Base-by-base conservation (phyloP, 306 rosid genomes). In the Lathyrus sativus region DNA sequence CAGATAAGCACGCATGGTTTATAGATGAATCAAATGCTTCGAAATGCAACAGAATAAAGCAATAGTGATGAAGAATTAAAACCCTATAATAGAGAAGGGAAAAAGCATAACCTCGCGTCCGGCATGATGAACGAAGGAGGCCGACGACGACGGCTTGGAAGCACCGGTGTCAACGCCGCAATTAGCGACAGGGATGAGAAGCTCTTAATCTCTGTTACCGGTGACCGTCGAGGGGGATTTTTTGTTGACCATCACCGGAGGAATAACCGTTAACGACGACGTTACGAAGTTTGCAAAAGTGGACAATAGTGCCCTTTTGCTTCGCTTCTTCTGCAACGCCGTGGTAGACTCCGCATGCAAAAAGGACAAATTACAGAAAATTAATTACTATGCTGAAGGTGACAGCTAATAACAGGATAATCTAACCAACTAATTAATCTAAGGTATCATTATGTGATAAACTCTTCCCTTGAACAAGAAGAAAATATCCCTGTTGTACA, bases 181-280 rank as follows among this genome's bases (percentile, higher is more conserved):
- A 56, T 79, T 72, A 18, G 88, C 89, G 48, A 89, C 91, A 28
- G 98, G 95, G 67, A 92, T 84, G 22, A 92, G 95, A 83, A 89
- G 96, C 85, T 92, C 96, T 4, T 87, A 92, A 84, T 92, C 98
- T 79, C 89, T 78, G 74, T 53, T 76, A 11, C 81, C 81, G 82
- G 81, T 84, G 44, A 57, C 74, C 7, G 80, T 76, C 50, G 87
- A 77, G 38, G 91, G 56, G 31, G 91, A 68, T 70, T 89, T 83
- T 4, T 79, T 91, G 58, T 89, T 95, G 72, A 83, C 96, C 98
- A 89, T 87, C 75, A 45, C 49, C 9, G 55, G 57, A 56, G 58
- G 54, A 51, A 49, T 39, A 48, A 50, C 15, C 26, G 11, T 14
- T n/a, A 70, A 42, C 80, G 80, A 71, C 87, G 78, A 24, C 87